A percentile compares a stretch with the other conserved stretches of the same genome.
Conservation (phyloP, 352 stramenopile genomes). For the Achlya hypogyna region DNA sequence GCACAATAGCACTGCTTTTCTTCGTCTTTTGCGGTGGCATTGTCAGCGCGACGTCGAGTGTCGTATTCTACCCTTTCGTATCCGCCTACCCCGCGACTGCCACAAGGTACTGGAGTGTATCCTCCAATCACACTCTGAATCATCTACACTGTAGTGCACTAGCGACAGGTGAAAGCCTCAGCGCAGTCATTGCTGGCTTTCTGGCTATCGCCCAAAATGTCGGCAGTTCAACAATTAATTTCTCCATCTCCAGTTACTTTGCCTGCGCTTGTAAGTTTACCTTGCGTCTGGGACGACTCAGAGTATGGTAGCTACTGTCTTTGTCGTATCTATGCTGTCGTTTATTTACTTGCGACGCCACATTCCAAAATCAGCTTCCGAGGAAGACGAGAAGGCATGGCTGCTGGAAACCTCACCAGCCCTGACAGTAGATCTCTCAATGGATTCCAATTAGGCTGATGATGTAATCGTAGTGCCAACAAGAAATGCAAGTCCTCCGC, state of each 20-base stretch:
- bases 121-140: neutral
- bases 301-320: conserved; percentile 25
- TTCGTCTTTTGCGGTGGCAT: conserved; percentile 54
- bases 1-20: conserved; percentile 37
- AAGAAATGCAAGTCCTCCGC: neutral
- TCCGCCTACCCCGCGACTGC: conserved; percentile 48
- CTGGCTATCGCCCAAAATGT: conserved; percentile 48
- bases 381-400: neutral
- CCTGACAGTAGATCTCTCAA: neutral
- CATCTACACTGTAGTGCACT: too few relatives aligned
- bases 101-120: conserved; percentile 28
- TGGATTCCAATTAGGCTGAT: neutral
- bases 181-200: conserved; percentile 44
- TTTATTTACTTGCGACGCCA: conserved; percentile 39
- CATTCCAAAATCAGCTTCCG: neutral
- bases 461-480: neutral
- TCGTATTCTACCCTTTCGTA: conserved; percentile 69
- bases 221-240: conserved; percentile 32
- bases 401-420: neutral
- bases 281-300: conserved; percentile 19
- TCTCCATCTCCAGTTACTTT: conserved; percentile 53
- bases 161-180: conserved; percentile 53
- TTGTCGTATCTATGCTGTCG: conserved; percentile 29
- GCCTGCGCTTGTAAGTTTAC: conserved; percentile 36
- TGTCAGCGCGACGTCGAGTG: conserved; percentile 61